Base-by-base conservation (phyloP, 1,284 basidiomycete species). In the Cryptococcus floricola region DNA sequence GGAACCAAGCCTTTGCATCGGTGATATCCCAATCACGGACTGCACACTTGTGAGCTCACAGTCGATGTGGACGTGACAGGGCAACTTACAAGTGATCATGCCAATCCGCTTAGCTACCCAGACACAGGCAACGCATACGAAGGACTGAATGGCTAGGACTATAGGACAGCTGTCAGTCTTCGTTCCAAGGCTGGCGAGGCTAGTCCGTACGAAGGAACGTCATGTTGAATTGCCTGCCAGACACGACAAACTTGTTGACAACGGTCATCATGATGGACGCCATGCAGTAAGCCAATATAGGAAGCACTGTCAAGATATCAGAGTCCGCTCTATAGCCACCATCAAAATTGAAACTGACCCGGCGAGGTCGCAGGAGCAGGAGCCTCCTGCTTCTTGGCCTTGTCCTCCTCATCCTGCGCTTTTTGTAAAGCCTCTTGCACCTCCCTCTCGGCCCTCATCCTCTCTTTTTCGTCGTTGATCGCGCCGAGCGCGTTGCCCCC, bases 241-340 rank as follows among this genome's bases (percentile, higher is more conserved):
- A 98, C 12, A 98, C 94, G 54, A 98, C 91, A 68, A 91, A 91
- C 82, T 98, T 98, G 82, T 98, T 98, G 63, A 97, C 85, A 48
- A 98, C 84, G 0, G 96, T 99, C 96, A 99, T 99, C 56, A 94
- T 80, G 68, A 99, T 97, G 18, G 91, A 94, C 2, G 95, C 91
- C 18, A 88, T 64, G 72, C 96, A 99, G 77, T 98, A 98, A 71
- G 87, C 90, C 58, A 89, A 61, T 61, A 98, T 88, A 27, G 94
- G 86, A 27, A 58, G 60, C 18, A 64, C 67, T 38, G 12, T 13
- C 27, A 10, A 27, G 13, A 12, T 14, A 4, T 18, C 45, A 47
- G 43, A 23, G 19, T 39, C 5, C 23, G 6, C 16, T 9, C 18
- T 13, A 18, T 18, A 16, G 4, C 13, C 39, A 44, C n/a, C 27